Evolutionary conservation across 2,329 filamentous ascomycete genomes (phyloP).

Genomic region (Monosporascus cannonballus): DNA sequence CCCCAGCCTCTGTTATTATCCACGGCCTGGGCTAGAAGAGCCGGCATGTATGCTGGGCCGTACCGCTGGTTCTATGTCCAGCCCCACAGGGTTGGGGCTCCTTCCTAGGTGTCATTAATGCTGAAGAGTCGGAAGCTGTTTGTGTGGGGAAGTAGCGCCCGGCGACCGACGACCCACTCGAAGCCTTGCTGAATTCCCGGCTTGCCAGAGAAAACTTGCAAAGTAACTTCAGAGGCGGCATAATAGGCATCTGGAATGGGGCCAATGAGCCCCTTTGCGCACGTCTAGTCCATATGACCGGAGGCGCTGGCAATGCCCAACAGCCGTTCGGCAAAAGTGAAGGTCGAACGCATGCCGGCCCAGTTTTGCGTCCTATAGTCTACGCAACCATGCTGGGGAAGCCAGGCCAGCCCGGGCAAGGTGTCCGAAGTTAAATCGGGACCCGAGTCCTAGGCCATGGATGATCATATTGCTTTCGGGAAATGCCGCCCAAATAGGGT

Average conservation of each 20-base stretch:
- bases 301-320: constrained; percentile 32
- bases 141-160: constrained; percentile 19
- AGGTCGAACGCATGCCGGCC: constrained; percentile 25
- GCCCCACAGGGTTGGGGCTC: constrained; percentile 28
- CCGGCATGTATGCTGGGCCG: constrained; percentile 33
- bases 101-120: constrained; percentile 17
- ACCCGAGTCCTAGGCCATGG: constrained; percentile 27
- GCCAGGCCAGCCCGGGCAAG: constrained; percentile 32
- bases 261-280: constrained; percentile 26
- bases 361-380: constrained; percentile 18
- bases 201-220: constrained; percentile 19
- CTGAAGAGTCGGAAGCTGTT: constrained; percentile 24
- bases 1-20: constrained; percentile 12
- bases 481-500: constrained; percentile 20
- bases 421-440: constrained; percentile 31
- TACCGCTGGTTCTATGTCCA: constrained; percentile 26
- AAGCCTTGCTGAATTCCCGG: constrained; percentile 24
- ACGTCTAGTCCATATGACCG: constrained; percentile 27
- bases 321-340: constrained; percentile 30
- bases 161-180: constrained; percentile 24
- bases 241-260: constrained; percentile 26
- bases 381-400: constrained; percentile 23
- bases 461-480: constrained; percentile 18
- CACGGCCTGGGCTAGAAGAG: constrained; percentile 25
- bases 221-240: constrained; percentile 22